These are phyloP conservation scores for Entomophthora muscae DNA, from an alignment of 371 early-diverging fungal species.

Conservation along the genomic window DNA sequence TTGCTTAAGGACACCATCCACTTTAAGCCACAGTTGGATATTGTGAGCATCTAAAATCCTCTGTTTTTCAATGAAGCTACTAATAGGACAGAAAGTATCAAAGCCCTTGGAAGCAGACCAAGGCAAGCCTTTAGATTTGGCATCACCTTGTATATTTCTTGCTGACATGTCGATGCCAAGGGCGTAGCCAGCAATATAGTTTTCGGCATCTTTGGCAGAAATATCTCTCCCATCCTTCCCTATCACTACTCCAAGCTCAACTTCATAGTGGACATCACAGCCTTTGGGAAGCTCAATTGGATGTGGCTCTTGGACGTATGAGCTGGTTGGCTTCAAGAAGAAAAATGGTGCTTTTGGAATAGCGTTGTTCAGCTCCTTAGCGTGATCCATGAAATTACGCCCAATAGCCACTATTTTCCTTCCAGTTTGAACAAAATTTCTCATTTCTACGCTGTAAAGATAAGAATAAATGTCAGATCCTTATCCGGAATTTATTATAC, in stretches of 20 bases:
- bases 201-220: conserved; percentile 31
- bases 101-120: conserved; percentile 91
- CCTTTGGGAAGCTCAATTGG: conserved; percentile 65
- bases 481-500: too few species aligned
- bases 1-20: conserved; percentile 57
- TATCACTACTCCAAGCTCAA: conserved; percentile 88
- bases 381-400: conserved; percentile 74
- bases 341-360: conserved; percentile 78
- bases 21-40: conserved; percentile 64
- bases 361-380: conserved; percentile 80
- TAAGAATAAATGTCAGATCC: too few species aligned
- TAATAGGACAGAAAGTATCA: conserved; percentile 86
- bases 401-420: conserved; percentile 87
- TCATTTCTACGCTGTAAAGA: too few species aligned
- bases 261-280: conserved; percentile 79
- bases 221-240: conserved; percentile 70
- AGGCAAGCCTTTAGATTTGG: conserved; percentile 67
- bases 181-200: conserved; percentile 66
- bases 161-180: conserved; percentile 88
- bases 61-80: conserved; percentile 61
- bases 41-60: conserved; percentile 48
- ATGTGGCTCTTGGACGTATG: conserved; percentile 48
- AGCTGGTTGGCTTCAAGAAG: conserved; percentile 87
- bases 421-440: conserved; percentile 34
- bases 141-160: conserved; percentile 66